Base-by-base conservation (phyloP, 352 stramenopile species). In the Peronospora destructor region DNA sequence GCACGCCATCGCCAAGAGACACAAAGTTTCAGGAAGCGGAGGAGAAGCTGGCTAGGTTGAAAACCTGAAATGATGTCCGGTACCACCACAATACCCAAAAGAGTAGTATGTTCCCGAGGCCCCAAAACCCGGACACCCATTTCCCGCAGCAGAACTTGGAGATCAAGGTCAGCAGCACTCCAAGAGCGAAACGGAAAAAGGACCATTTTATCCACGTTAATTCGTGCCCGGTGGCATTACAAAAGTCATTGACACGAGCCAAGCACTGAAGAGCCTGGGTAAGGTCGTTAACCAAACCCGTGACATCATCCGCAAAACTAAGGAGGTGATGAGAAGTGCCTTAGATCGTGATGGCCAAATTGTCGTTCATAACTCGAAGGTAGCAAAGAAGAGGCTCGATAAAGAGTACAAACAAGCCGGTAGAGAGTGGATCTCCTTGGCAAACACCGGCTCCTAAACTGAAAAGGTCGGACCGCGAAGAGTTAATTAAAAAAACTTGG, bases 101-200 rank as follows among this genome's bases (percentile, higher is more conserved):
- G 21, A 9, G 21, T 45, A 4, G 38, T 45, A 19, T 45, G 38
- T 19, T 45, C 38, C 0, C 0, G 1, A 17, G 33, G 33, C 1
- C 7, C 7, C 2, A 32, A 4, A 32, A 44, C n/a, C 8, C 19
- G 17, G 2, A 33, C 38, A 4, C 38, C 38, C 3, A 16, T 21
- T 10, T 7, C 11, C 3, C 9, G 3, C 11, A 44, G 38, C 1
- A 9, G 19, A 30, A 29, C 8, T 9, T 16, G 17, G 19, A 44
- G 8, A 1, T 3, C 10, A 3, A 11, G 2, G 6, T 44, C 38
- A 0, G 2, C 12, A 16, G 0, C 7, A 17, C 0, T 33, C 21
- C 19, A 44, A 10, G 38, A 44, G 32, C 26, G 4, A 17, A 17
- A n/a, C n/a, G n/a, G n/a, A 43, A 43, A 43, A 12, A 43, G 26